These are phyloP conservation scores for Ceratobasidium papillatum DNA, from an alignment of 1,284 basidiomycete species.

Conservation along the genomic window DNA sequence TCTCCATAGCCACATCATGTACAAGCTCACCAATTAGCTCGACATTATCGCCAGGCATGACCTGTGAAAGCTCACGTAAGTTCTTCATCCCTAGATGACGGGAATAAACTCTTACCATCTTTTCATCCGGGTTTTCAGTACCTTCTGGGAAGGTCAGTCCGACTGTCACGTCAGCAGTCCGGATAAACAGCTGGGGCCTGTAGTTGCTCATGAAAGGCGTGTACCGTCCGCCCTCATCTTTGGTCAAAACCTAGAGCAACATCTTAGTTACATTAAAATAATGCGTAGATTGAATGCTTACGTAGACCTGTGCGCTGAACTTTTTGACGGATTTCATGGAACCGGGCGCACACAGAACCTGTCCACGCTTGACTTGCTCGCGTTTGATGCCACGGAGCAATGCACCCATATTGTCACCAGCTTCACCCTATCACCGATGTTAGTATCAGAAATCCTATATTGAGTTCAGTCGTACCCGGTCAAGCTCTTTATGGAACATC, in stretches of 20 bases:
- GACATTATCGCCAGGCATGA: conserved; percentile 99
- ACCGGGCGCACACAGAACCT: conserved; percentile 89
- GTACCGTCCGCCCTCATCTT: conserved; percentile 98
- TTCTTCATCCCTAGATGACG: neutral
- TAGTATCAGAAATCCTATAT: neutral
- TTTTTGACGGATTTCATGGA: conserved; percentile 96
- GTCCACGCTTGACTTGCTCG: conserved; percentile 94
- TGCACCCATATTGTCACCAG: conserved; percentile 99
- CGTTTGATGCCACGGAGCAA: conserved; percentile 97
- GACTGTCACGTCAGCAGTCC: conserved; percentile 94
- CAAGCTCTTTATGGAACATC: conserved; percentile 99
- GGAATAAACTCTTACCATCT: conserved; percentile 66
- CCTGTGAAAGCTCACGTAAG: conserved; percentile 56
- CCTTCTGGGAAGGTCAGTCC: conserved; percentile 88
- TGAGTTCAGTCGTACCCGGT: conserved; percentile 67
- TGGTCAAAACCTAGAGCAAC: conserved; percentile 77
- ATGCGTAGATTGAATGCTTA: conserved; percentile 53
- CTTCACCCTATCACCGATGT: conserved; percentile 73
- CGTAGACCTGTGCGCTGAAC: conserved; percentile 93
- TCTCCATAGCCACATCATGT: conserved; percentile 91
- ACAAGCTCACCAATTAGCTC: conserved; percentile 89
- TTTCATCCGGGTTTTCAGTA: conserved; percentile 76
- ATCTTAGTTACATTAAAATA: conserved; percentile 21
- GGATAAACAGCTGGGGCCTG: conserved; percentile 95
- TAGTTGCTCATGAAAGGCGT: conserved; percentile 98